These are phyloP conservation scores for Ophiocordyceps camponoti-saundersi DNA, from an alignment of 2,329 filamentous ascomycete species.

Conservation along the genomic window DNA sequence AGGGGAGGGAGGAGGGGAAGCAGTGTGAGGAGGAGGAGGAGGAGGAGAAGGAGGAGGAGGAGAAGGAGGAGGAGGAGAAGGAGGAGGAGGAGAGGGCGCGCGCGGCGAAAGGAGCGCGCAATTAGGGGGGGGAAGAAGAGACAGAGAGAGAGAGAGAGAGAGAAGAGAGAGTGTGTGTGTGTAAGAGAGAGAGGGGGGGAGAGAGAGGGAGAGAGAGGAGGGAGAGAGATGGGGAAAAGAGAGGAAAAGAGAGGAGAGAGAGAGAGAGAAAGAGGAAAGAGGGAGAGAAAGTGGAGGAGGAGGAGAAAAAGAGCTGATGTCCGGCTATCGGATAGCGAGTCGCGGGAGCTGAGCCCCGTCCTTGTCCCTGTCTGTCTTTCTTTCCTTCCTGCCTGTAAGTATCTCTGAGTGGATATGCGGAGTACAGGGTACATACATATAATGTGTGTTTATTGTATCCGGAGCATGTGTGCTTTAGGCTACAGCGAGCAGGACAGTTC, in stretches of 20 bases:
- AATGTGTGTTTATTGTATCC: too few relatives aligned
- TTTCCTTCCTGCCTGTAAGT: neutral
- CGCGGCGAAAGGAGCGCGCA: too few relatives aligned
- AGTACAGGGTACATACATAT: too few relatives aligned
- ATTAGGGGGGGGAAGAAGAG: neutral
- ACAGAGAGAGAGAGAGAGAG: neutral
- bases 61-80: neutral
- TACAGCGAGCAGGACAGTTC: too few relatives aligned
- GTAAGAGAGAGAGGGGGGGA: neutral
- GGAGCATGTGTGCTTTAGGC: too few relatives aligned
- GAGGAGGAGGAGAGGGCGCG: neutral
- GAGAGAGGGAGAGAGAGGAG: neutral
- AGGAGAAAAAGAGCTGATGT: neutral
- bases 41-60: neutral
- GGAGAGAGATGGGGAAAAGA: too few relatives aligned
- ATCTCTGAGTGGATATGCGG: neutral
- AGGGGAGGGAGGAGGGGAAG: neutral
- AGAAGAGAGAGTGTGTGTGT: too few relatives aligned
- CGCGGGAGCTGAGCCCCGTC: neutral
- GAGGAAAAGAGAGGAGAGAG: neutral
- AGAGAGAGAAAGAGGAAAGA: neutral
- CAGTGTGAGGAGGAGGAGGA: neutral
- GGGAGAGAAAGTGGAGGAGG: neutral
- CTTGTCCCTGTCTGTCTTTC: neutral
- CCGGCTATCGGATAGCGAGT: neutral